Evolutionary conservation across 192 early-diverging fungal genomes (phyloP).

Genomic region (Rhizophagus prolifer): DNA sequence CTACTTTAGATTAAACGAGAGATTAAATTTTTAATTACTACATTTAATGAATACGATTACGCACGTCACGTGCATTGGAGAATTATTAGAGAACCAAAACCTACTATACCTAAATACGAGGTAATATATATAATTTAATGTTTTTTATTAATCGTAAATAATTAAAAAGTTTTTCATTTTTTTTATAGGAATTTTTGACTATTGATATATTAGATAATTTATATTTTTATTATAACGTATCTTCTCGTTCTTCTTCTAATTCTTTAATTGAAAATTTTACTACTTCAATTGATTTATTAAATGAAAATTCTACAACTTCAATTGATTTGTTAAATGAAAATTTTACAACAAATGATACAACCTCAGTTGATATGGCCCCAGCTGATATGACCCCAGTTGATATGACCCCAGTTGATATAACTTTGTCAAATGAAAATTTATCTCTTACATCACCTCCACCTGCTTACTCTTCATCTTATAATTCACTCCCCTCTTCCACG

Average conservation of each 20-base stretch:
- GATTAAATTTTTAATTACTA: neutral
- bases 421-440: too few species aligned
- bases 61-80: neutral
- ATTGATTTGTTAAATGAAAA: neutral
- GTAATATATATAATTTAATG: neutral
- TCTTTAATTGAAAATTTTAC: too few species aligned
- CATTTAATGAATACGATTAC: neutral
- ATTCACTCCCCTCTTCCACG: too few species aligned
- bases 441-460: neutral
- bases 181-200: neutral
- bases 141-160: too few species aligned
- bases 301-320: neutral
- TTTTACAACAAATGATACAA: too few species aligned
- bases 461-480: neutral
- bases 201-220: neutral
- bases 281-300: too few species aligned
- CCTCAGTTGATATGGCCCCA: too few species aligned
- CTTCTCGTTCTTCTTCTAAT: too few species aligned
- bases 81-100: neutral
- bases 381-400: too few species aligned
- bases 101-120: neutral
- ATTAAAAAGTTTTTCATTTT: too few species aligned
- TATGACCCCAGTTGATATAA: too few species aligned
- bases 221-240: neutral
- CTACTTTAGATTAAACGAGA: neutral